These are phyloP conservation scores for Lathyrus oleraceus DNA, from an alignment of 306 rosid genomes.

Conservation along the genomic window DNA sequence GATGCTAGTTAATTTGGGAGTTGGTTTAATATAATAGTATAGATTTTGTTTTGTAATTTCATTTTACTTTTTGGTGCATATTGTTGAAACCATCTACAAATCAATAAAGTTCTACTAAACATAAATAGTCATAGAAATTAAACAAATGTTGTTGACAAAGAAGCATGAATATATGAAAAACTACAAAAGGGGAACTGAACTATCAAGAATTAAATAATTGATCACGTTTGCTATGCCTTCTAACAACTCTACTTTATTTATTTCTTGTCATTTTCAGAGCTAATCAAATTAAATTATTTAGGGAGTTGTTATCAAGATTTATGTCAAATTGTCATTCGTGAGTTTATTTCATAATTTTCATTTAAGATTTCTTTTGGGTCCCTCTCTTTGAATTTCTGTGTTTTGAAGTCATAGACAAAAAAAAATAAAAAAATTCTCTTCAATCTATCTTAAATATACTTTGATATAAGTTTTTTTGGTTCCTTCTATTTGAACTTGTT, in stretches of 20 bases:
- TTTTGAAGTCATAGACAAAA: too few relatives aligned
- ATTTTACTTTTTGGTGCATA: constrained; percentile 9
- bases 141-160: constrained; percentile 10
- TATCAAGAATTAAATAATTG: constrained; percentile 28
- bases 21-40: too few relatives aligned
- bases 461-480: too few relatives aligned
- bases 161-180: background rate
- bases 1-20: too few relatives aligned
- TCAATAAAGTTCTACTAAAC: constrained; percentile 19
- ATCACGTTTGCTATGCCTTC: constrained; percentile 23
- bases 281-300: background rate
- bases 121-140: background rate
- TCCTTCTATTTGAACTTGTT: too few relatives aligned
- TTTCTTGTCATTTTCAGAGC: constrained; percentile 9
- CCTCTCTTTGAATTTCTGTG: too few relatives aligned
- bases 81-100: constrained; percentile 1
- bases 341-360: background rate
- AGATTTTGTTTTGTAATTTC: background rate
- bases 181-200: constrained; percentile 3
- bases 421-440: too few relatives aligned
- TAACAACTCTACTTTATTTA: constrained; percentile 8
- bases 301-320: background rate
- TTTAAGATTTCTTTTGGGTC: background rate
- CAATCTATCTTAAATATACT: too few relatives aligned
- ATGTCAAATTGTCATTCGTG: background rate